Evolutionary conservation across 345 rosid species (phyloP).

Genomic region (Pseudoturritis turrita): DNA sequence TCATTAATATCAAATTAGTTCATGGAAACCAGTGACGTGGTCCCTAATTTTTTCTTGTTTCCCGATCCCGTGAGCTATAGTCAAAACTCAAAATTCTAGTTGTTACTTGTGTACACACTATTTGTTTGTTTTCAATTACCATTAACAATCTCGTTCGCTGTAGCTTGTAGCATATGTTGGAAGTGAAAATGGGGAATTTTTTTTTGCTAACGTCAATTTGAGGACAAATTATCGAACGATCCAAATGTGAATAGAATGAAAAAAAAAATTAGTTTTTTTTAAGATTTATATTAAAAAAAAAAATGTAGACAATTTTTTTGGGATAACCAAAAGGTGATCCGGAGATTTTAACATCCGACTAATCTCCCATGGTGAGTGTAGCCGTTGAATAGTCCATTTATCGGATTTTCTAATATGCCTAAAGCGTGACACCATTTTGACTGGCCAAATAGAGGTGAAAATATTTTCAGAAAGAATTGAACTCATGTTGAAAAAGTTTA

Average conservation of each 20-base stretch:
- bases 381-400: too few species aligned
- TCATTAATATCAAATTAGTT: slow-evolving; percentile 26
- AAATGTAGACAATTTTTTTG: too few species aligned
- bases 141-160: background rate
- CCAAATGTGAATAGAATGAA: background rate
- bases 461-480: too few species aligned
- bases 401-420: too few species aligned
- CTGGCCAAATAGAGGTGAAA: too few species aligned
- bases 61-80: slow-evolving; percentile 33
- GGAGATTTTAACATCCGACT: too few species aligned
- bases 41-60: slow-evolving; percentile 28
- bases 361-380: too few species aligned
- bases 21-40: slow-evolving; percentile 23
- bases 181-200: background rate
- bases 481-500: too few species aligned
- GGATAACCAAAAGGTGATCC: too few species aligned
- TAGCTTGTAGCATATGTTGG: background rate
- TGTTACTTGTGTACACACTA: slow-evolving; percentile 1
- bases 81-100: slow-evolving; percentile 32
- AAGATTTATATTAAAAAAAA: too few species aligned
- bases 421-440: too few species aligned
- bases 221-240: background rate
- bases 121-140: background rate
- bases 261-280: too few species aligned
- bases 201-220: background rate